Base-by-base conservation (phyloP, 139 green algal genomes). In the Chlorella vulgaris region DNA sequence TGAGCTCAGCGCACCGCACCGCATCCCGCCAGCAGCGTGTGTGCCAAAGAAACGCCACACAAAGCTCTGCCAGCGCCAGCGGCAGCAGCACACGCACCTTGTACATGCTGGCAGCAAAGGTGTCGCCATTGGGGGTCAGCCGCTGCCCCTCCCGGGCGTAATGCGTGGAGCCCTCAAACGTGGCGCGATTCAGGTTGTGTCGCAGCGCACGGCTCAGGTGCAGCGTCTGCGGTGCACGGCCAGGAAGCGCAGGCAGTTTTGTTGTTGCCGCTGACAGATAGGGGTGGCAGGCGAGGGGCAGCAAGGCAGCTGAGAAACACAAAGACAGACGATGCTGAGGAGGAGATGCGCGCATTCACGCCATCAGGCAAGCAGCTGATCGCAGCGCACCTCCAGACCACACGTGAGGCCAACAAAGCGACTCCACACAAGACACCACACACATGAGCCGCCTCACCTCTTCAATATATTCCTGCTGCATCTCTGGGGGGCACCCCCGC, bases 121-220 rank as follows among this genome's bases (percentile, higher is more conserved):
- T 78, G 35, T 18, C 10, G 70, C 43, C 43, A 7, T 8, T 62
- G 36, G 63, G 33, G 8, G 31, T 70, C 7, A 15, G 31, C 28
- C 42, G 29, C 13, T 33, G 28, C 7, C 78, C 67, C 69, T 76
- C 78, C n/a, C 78, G n/a, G 26, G 28, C 78, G 42, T 83, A 83
- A 42, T 83, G 78, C 1, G 78, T 83, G 0, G 67, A 76, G 0
- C 55, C 81, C 58, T 86, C 81, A 78, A 83, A 86, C 26, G 35
- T 62, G 10, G 40, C n/a, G 4, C 47, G 42, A 47, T 69, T 36
- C 69, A 69, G 29, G 51, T 66, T 63, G 40, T 82, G 63, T 26
- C 69, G 28, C 70, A 86, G 70, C 29, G 63, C 77, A 21, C 78
- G 58, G 10, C 35, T 28, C n/a, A 63, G 55, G 69, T 83, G 69